phyloP scores from a whole-genome alignment of 495 filamentous ascomycete species.

The Penicillium egyptiacum region DNA sequence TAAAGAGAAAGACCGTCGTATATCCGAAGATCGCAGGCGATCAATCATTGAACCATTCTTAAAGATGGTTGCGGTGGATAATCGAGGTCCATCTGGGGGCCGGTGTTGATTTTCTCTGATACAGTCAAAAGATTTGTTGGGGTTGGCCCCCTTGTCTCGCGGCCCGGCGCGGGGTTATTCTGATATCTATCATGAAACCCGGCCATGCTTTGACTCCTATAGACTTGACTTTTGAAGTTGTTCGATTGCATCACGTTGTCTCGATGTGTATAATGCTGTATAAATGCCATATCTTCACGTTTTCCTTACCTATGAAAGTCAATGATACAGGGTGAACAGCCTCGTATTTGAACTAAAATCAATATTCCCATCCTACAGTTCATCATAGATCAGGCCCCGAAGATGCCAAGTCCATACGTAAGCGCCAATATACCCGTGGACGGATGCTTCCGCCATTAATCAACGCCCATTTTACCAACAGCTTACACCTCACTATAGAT shows the following conservation, averaged over 20 bases:
- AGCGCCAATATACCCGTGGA: not conserved
- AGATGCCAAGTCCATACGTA: not conserved
- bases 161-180: not conserved
- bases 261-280: conserved; percentile 7
- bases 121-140: not conserved
- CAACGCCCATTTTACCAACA: not conserved
- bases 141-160: not conserved
- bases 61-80: conserved; percentile 45
- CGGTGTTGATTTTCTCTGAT: conserved; percentile 12
- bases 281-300: not conserved
- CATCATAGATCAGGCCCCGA: not conserved
- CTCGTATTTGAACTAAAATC: not conserved
- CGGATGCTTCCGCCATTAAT: not conserved
- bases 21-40: conserved; percentile 42
- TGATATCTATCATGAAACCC: not conserved
- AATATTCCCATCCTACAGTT: not conserved
- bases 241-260: not conserved
- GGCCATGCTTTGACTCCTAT: not conserved
- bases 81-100: conserved; percentile 40
- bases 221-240: not conserved
- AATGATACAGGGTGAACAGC: not conserved
- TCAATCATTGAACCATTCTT: conserved; percentile 48
- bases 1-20: conserved; percentile 46
- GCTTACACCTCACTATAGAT: not conserved
- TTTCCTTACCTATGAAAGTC: not conserved